Evolutionary conservation across 768 basidiomycete genomes (phyloP), one percentile per base, ranked within the genome.

Genomic region (Harrya chromipes): DNA sequence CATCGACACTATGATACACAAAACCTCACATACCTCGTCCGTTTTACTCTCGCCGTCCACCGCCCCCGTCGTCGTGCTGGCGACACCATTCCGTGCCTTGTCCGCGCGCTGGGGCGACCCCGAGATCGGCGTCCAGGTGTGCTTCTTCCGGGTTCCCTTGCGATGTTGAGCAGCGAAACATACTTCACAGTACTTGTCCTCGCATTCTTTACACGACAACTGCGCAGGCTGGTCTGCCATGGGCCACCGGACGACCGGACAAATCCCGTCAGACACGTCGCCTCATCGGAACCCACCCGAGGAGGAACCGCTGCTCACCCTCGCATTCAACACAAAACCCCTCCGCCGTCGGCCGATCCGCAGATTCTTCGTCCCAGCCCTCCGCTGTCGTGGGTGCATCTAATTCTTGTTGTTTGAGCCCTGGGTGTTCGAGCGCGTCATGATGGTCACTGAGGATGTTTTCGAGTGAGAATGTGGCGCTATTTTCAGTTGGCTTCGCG

Each of bases 261-360:
- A 20, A 16, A 13, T 26, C 23, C 24, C 38, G 20, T 50, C 45
- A 54, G 38, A 40, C n/a, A 12, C 27, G 40, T 41, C 35, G 16
- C 40, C 27, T 19, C 33, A 33, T 7, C n/a, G n/a, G n/a, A n/a
- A n/a, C n/a, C n/a, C n/a, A n/a, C n/a, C 40, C 23, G 4, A 13
- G n/a, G 10, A 19, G 10, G 12, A 53, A 26, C 34, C 66, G 24
- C 33, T 1, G 59, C 70, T 59, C 52, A 90, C 90, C 90, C 81
- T 93, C 90, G 63, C 90, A 92, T 67, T 93, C 90, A 45, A 91
- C 66, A 54, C 90, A 93, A 60, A 74, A 85, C 0, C 87, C 89
- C 45, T 87, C 83, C 11, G 71, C 66, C 13, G 73, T 70, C 9
- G 75, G 72, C 35, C 67, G 73, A 49, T 66, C 64, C 0, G 64